Conservation (phyloP, 257 asterid species). For the Solanum bulbocastanum region DNA sequence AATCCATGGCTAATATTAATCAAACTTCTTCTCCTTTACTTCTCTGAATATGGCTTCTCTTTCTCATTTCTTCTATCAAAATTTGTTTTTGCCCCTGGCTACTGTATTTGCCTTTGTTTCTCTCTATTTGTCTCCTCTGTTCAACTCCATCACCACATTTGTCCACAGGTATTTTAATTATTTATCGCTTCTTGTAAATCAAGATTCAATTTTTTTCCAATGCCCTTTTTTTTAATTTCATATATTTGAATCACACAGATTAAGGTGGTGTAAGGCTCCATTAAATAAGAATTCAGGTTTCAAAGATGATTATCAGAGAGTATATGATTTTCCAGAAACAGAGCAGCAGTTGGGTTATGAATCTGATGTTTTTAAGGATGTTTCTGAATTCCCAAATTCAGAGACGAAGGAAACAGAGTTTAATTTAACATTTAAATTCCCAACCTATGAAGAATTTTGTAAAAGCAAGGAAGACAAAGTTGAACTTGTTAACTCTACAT, state of each 20-base stretch:
- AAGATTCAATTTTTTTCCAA: not conserved
- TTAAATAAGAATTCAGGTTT: not conserved
- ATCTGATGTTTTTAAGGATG: constrained; percentile 5
- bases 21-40: not conserved
- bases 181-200: not conserved
- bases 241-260: constrained; percentile 10
- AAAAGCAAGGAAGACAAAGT: constrained; percentile 15
- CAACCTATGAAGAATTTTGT: constrained; percentile 53
- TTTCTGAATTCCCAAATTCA: constrained; percentile 3
- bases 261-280: constrained; percentile 8
- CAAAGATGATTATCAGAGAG: not conserved
- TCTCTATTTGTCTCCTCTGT: constrained; percentile 24
- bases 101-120: constrained; percentile 22
- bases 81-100: not conserved
- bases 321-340: not conserved
- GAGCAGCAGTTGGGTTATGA: constrained; percentile 8
- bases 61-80: constrained; percentile 1
- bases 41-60: constrained; percentile 34
- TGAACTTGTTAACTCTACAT: constrained; percentile 2
- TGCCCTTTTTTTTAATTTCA: not conserved
- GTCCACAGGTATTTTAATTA: constrained; percentile 32
- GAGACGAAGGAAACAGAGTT: constrained; percentile 23
- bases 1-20: not conserved
- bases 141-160: constrained; percentile 25
- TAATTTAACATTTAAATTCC: constrained; percentile 48